Conservation (phyloP, 208 protist genomes). For the Acanthamoeba rhysodes region DNA sequence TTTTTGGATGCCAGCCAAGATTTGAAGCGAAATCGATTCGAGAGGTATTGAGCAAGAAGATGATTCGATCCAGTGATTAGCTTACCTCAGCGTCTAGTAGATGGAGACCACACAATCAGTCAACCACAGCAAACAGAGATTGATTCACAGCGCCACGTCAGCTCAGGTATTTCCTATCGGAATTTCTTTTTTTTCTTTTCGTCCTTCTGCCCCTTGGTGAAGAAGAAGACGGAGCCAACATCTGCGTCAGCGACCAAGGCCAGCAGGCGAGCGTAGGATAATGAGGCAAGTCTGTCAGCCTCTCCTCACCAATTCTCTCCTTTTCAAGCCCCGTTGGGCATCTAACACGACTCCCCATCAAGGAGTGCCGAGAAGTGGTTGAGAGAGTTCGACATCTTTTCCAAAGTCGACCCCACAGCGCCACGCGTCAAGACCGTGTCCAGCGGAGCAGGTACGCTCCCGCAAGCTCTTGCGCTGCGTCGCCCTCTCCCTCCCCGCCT, state of each 20-base stretch:
- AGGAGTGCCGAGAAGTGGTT: not conserved
- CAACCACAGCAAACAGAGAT: no score
- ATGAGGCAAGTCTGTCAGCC: not conserved
- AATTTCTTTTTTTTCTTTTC: not conserved
- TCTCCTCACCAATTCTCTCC: not conserved
- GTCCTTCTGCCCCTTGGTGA: not conserved
- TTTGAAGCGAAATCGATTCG: no score
- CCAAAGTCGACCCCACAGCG: not conserved
- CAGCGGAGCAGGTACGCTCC: not conserved
- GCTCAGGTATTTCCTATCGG: not conserved
- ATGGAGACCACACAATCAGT: no score
- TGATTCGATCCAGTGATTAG: no score
- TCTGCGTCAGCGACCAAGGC: no score
- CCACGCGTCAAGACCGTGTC: conserved; percentile 40
- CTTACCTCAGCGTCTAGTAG: no score
- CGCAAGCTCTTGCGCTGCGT: no score
- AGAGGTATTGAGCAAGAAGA: no score
- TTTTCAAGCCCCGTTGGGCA: conserved; percentile 91
- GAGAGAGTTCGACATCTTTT: conserved; percentile 18
- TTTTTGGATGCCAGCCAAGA: no score
- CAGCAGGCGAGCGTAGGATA: not conserved
- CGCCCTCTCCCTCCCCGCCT: not conserved
- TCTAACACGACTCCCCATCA: conserved; percentile 89
- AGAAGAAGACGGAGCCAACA: not conserved
- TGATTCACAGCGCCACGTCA: not conserved